Evolutionary conservation across 139 green algal species (phyloP).

Genomic region (Auxenochlorella protothecoides): DNA sequence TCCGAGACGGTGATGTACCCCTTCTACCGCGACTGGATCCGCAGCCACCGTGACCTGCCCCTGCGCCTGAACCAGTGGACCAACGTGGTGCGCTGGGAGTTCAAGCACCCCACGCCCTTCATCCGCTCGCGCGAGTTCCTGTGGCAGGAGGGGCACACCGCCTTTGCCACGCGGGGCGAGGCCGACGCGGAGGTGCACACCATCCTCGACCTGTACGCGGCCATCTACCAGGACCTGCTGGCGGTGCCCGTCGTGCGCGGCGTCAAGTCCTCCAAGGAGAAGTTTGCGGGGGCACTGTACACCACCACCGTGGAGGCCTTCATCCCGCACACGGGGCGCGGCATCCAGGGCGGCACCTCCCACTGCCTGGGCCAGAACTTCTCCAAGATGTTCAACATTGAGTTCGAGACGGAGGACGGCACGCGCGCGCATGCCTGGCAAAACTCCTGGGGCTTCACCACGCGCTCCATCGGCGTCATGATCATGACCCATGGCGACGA

Average conservation of each 20-base stretch:
- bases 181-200: constrained; percentile 85
- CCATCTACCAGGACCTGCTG: constrained; percentile 91
- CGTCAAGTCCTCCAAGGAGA: constrained; percentile 87
- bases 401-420: constrained; percentile 77
- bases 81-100: constrained; percentile 99
- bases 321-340: constrained; percentile 80
- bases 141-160: constrained; percentile 83
- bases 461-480: constrained; percentile 92
- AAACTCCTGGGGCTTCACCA: constrained; percentile 96
- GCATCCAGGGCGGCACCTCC: constrained; percentile 90
- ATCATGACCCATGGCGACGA: constrained; percentile 98
- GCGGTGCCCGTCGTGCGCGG: constrained; percentile 89
- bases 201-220: constrained; percentile 82
- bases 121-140: constrained; percentile 92
- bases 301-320: constrained; percentile 96
- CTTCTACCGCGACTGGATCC: constrained; percentile 92
- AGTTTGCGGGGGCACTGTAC: constrained; percentile 95
- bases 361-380: constrained; percentile 99
- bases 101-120: constrained; percentile 99
- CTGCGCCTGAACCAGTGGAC: constrained; percentile 98
- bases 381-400: constrained; percentile 75
- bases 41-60: constrained; percentile 90
- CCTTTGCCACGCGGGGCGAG: constrained; percentile 77
- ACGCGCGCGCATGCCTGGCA: constrained; percentile 78
- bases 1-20: constrained; percentile 98